These are phyloP conservation scores for Asparagopsis taxiformis DNA, from an alignment of 31 red algal genomes.

Conservation along the genomic window DNA sequence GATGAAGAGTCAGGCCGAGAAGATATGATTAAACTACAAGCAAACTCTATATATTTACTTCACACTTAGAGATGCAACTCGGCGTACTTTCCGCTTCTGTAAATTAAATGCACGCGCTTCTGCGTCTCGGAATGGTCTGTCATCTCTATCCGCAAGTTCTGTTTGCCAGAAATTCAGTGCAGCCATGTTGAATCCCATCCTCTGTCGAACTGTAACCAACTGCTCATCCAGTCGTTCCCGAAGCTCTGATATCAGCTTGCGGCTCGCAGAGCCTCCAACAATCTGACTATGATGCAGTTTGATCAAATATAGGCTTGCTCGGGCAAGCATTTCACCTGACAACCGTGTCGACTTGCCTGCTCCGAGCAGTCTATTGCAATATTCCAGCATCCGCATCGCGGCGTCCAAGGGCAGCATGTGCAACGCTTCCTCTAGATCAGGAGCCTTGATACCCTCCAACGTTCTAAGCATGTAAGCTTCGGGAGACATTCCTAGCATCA, in stretches of 20 bases:
- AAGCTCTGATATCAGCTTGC: constrained; percentile 54
- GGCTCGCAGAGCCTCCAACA: constrained; percentile 37
- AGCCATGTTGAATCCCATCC: constrained; percentile 47
- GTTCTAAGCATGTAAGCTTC: constrained; percentile 72
- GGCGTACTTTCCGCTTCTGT: constrained; percentile 8
- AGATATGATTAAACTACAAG: constrained; percentile 3
- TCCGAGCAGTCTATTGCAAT: constrained; percentile 29
- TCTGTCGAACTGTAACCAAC: constrained; percentile 16
- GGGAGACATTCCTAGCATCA: constrained; percentile 54
- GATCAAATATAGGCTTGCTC: constrained; percentile 39
- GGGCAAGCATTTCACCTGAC: constrained; percentile 55
- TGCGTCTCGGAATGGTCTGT: constrained; percentile 78
- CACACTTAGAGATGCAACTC: neutral
- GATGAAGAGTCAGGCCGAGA: constrained; percentile 53
- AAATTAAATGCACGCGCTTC: constrained; percentile 46
- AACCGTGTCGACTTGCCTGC: constrained; percentile 4
- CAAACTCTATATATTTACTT: too few relatives aligned
- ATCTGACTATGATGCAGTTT: constrained; percentile 76
- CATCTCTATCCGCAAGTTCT: constrained; percentile 71
- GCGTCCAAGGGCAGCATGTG: constrained; percentile 61
- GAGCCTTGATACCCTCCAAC: constrained; percentile 54
- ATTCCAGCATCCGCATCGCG: constrained; percentile 54
- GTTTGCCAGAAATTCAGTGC: constrained; percentile 54
- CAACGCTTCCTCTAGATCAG: constrained; percentile 86
- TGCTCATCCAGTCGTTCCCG: constrained; percentile 20